Evolutionary conservation across 306 rosid species (phyloP).

Genomic region (Ormosia emarginata): DNA sequence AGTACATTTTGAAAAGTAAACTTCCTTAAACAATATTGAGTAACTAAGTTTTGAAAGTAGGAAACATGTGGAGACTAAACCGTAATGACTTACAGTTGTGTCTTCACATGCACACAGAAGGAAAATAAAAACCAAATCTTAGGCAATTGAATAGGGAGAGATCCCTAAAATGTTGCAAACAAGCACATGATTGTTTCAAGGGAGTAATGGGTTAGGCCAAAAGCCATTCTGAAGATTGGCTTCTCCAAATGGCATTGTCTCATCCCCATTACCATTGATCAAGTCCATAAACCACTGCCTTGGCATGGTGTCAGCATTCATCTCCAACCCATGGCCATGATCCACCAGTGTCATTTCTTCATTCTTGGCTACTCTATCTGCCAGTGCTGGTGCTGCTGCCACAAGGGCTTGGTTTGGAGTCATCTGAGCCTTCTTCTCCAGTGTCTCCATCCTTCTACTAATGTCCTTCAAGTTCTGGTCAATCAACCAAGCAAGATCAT

Average conservation of each 20-base stretch:
- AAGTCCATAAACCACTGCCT: background rate
- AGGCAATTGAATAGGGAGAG: background rate
- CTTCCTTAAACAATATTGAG: background rate
- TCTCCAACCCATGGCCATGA: background rate
- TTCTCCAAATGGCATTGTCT: conserved; percentile 14
- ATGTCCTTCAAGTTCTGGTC: conserved; percentile 20
- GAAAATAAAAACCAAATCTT: background rate
- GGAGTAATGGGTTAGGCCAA: background rate
- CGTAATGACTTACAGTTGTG: background rate
- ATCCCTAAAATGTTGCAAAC: background rate
- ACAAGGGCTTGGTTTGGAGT: background rate
- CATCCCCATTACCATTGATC: background rate
- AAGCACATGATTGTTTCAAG: background rate
- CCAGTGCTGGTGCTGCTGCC: background rate
- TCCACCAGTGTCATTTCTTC: background rate
- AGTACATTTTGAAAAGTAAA: background rate
- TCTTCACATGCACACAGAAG: background rate
- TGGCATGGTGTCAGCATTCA: background rate
- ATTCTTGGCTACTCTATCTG: background rate
- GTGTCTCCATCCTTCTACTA: background rate
- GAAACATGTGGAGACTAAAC: background rate
- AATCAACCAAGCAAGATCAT: conserved; percentile 17
- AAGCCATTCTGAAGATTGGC: background rate
- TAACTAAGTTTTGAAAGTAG: too few species aligned
- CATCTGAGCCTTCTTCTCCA: background rate